Evolutionary conservation across 805 yeast species (phyloP), one percentile per base, ranked within the genome.

Genomic region (Dipodascus geniculatus): DNA sequence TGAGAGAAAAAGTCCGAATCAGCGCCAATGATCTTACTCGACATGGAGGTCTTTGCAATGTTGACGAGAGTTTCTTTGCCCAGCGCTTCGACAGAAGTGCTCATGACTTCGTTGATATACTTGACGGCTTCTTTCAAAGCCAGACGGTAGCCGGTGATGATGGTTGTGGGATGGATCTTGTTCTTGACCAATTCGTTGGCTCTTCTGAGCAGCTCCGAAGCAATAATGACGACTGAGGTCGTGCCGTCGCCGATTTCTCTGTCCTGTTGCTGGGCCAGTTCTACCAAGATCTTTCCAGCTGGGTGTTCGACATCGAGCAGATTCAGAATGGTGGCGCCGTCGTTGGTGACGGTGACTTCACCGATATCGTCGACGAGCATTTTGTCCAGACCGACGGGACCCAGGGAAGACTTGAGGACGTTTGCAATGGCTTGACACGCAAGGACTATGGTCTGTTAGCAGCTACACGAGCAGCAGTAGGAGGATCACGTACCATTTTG

Each of bases 281-380:
- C 98, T 51, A 93, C 99, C 55, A 93, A 74, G 62, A 93, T 93
- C 72, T 89, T 91, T 17, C 98, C 99, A 1, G 99, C 99, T 35
- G 99, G 99, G 69, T 93, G 99, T 71, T 93, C 96, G 51, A 93
- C 98, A 67, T 93, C 99, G 59, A 93, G 74, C 52, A 95, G 71
- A 8, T 88, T 78, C 58, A 93, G 74, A 63, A 93, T 93, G 2
- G 99, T 93, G 56, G 99, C 99, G 60, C 99, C 99, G 70, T 93
- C 99, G 71, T 93, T 93, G 49, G 99, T 93, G 51, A 93, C 97
- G 3, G 96, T 90, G 49, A 93, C 97, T 71, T 95, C 99, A 58
- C 99, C 99, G 71, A 93, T 95, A 65, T 93, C 99, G 70, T 93
- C 99, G 42, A 93, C 99, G 50, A 93, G 77, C 96, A 93, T 93